phyloP scores from a whole-genome alignment of 2,329 filamentous ascomycete species.

The Botrytis medusae region DNA sequence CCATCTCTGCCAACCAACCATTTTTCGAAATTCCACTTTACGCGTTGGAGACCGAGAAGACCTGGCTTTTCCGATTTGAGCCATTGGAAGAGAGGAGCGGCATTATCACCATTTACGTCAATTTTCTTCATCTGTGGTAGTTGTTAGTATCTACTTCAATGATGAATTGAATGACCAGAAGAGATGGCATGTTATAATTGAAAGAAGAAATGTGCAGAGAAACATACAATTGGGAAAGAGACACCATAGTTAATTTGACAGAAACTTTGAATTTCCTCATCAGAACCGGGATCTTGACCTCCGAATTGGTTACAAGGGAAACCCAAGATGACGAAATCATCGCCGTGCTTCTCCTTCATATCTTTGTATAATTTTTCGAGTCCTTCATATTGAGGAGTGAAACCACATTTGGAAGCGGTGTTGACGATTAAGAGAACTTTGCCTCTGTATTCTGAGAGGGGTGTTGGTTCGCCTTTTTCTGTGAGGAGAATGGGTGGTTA shows the following conservation, averaged over 20 bases:
- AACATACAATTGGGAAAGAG: constrained; percentile 74
- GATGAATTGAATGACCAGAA: background rate
- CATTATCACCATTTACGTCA: constrained; percentile 85
- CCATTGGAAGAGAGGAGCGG: constrained; percentile 78
- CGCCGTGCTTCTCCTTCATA: constrained; percentile 62
- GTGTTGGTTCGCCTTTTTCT: constrained; percentile 73
- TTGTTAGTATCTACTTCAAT: background rate
- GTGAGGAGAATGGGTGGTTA: constrained; percentile 26
- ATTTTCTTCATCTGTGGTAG: constrained; percentile 66
- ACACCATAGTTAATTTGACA: constrained; percentile 96
- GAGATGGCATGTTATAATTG: no score
- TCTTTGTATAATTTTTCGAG: constrained; percentile 88
- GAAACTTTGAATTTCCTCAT: constrained; percentile 79
- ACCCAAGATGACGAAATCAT: constrained; percentile 80
- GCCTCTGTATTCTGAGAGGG: constrained; percentile 72
- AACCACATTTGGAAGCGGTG: constrained; percentile 97
- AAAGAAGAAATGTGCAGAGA: background rate
- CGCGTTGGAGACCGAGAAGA: constrained; percentile 78
- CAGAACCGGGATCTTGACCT: constrained; percentile 73
- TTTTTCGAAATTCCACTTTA: constrained; percentile 99
- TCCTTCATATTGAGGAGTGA: constrained; percentile 91
- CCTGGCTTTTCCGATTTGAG: constrained; percentile 74
- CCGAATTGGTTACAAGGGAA: constrained; percentile 99
- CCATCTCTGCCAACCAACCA: constrained; percentile 87
- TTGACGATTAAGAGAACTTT: constrained; percentile 97